Percentiles rank a stretch among this genome's conserved stretches.
Conservation (phyloP, 495 filamentous ascomycete species). For the Aspergillus cavernicola region DNA sequence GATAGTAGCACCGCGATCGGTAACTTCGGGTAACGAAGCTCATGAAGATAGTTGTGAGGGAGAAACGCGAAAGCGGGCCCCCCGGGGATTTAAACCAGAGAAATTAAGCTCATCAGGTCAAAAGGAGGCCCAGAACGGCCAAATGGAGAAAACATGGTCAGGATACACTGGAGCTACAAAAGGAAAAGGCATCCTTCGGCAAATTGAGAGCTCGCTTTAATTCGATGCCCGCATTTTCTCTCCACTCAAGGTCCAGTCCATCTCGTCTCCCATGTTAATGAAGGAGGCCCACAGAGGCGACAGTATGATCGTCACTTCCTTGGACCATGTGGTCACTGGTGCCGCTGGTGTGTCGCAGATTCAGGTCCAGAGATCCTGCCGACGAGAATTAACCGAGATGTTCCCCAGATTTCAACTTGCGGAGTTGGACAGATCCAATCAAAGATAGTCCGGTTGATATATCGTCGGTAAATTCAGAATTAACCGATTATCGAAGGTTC, state of each 20-base stretch:
- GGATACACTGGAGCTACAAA: neutral
- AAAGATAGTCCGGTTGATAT: conserved; percentile 5
- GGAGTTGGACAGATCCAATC: neutral
- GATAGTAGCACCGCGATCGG: neutral
- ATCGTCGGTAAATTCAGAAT: conserved; percentile 1
- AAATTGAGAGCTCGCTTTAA: conserved; percentile 2
- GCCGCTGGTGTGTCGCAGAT: neutral
- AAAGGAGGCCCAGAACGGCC: conserved; percentile 3
- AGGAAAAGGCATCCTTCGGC: neutral
- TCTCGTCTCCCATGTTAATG: neutral
- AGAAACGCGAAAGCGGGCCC: neutral
- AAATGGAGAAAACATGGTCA: neutral
- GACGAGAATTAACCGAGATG: conserved; percentile 11
- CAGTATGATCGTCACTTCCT: neutral
- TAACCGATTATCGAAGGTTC: conserved; percentile 1
- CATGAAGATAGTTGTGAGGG: neutral
- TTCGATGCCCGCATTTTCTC: conserved; percentile 6
- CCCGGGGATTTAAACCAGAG: conserved; percentile 5
- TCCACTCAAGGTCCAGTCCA: conserved; percentile 4
- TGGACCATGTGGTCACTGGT: neutral
- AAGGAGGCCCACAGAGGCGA: no score
- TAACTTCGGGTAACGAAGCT: neutral
- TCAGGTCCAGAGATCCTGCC: neutral
- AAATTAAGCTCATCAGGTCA: neutral
- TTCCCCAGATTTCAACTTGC: conserved; percentile 10